A percentile compares a stretch with the other conserved stretches of the same genome.
phyloP scores from a whole-genome alignment of 139 green algal species.

The Astrephomene gubernaculifera region DNA sequence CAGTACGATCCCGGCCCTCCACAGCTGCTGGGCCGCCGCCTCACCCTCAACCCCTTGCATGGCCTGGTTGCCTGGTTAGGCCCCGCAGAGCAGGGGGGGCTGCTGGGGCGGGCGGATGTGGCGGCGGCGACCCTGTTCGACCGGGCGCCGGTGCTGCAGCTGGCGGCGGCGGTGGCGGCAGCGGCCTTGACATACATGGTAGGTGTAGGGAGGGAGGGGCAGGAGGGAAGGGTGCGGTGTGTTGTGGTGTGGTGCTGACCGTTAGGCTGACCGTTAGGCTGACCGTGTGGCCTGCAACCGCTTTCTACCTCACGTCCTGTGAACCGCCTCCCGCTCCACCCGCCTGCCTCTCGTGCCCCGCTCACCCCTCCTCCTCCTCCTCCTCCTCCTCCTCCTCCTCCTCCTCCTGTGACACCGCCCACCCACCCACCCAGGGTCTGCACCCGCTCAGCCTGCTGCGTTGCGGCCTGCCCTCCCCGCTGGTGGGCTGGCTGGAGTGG shows the following conservation, averaged over 20 bases:
- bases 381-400: neutral
- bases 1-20: constrained; percentile 30
- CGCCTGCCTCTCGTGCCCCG: no score
- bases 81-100: no score
- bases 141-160: neutral
- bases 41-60: constrained; percentile 28
- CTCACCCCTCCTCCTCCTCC: neutral
- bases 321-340: neutral
- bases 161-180: neutral
- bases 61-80: neutral
- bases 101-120: neutral
- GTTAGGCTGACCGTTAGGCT: no score
- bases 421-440: neutral
- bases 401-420: neutral
- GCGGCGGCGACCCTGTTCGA: constrained; percentile 1
- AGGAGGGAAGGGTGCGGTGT: no score
- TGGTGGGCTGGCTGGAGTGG: constrained; percentile 28
- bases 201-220: no score
- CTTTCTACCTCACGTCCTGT: no score
- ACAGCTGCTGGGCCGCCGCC: constrained; percentile 12
- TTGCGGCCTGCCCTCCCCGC: neutral
- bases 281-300: no score
- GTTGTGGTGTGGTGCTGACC: no score
- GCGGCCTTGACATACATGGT: constrained; percentile 13
- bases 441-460: constrained; percentile 19